Base-by-base conservation (phyloP, 352 stramenopile species). In the Detonula confervacea region DNA sequence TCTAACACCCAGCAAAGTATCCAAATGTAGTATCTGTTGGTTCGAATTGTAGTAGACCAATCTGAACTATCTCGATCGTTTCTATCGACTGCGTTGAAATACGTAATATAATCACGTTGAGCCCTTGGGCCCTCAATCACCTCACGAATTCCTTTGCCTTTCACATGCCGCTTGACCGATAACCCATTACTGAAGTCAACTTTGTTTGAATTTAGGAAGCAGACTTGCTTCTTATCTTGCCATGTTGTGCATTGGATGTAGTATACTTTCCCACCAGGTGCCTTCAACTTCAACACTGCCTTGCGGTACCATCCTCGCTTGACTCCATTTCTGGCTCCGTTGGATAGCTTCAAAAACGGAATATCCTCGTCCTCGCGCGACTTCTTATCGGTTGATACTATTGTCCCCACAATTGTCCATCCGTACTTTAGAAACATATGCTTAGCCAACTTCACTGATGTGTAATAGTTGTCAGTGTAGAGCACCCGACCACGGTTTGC, bases 161-260 rank as follows among this genome's bases (percentile, higher is more conserved):
- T 37, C 8, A 20, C 44, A 42, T 52, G 56, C 42, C 67, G 33
- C 29, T 54, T 67, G 0, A 76, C 67, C 1, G 56, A 69, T 25
- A 29, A 37, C 7, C 46, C 67, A 37, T 46, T 14, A 56, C 22
- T 67, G 16, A 22, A 24, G 14, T 47, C 57, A 70, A 77, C 30
- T 33, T 49, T 25, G 60, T 71, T 77, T 47, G 56, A 51, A 20
- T 20, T 52, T 29, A 76, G 42, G 42, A 76, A 76, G 16, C 30
- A 57, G 20, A 74, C 65, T 59, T 74, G 54, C 18, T 65, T 74
- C 30, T 74, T 73, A 39, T 73, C 51, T 52, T n/a, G 55, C 67
- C 67, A 77, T 2, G 44, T 52, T 27, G 55, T 68, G 54, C 14
- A 54, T 63, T 77, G 57, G 29, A 73, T 73, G 44, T 37, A 47